Evolutionary conservation across 139 green algal genomes (phyloP).

Genomic region (Ulvella scutata): DNA sequence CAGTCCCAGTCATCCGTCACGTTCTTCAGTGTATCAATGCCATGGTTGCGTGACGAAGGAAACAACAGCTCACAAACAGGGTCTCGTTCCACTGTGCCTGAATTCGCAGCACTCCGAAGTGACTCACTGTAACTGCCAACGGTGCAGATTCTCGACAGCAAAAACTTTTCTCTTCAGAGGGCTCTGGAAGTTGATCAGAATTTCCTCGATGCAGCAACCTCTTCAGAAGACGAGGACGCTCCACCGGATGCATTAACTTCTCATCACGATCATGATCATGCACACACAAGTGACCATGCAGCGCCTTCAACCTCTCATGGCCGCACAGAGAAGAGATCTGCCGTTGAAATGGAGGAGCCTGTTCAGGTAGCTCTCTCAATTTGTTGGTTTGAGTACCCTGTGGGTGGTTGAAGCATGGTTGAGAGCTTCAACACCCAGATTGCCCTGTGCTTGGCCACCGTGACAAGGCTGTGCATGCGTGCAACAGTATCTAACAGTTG

Average conservation of each 20-base stretch:
- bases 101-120: no score
- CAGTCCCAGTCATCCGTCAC: no score
- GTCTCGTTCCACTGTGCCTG: no score
- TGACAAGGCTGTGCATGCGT: no score
- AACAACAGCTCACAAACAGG: no score
- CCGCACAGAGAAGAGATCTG: neutral
- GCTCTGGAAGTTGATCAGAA: slow-evolving; percentile 47
- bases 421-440: no score
- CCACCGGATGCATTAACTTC: neutral
- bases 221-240: slow-evolving; percentile 24
- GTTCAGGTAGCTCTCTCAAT: neutral
- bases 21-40: no score
- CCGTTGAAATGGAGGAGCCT: neutral
- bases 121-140: no score
- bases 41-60: no score
- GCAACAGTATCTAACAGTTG: no score
- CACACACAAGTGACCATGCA: neutral
- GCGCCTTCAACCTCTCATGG: neutral
- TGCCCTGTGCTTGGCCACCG: no score
- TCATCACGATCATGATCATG: neutral
- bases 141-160: slow-evolving; percentile 39
- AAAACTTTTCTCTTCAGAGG: slow-evolving; percentile 59
- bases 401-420: slow-evolving; percentile 2
- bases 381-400: neutral
- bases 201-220: slow-evolving; percentile 41